Evolutionary conservation across 208 protist species (phyloP), one percentile per base, ranked within the genome.

Genomic region (Trypanosomatidae sp.): DNA sequence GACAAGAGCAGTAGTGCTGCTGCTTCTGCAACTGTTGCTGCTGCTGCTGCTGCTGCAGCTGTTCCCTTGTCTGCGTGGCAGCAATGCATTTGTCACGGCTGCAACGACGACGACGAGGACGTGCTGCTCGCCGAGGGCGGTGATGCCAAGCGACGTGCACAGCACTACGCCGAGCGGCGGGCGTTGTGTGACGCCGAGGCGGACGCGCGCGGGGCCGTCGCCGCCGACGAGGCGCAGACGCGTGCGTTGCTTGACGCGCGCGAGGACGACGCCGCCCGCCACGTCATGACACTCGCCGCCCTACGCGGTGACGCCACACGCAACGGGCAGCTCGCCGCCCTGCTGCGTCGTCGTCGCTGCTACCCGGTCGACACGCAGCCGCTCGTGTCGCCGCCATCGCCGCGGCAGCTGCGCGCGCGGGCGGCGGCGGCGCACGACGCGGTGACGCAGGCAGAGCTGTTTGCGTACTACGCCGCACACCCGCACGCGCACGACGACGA

Each of bases 301-400:
- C 48, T 57, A n/a, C 18, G 43, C 18, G 54, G 54, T 13, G 35
- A 61, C 30, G 33, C 53, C 22, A 37, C 26, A 15, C 4, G 4
- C 25, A 53, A 53, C 15, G 46, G 47, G 10, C 22, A 40, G 15
- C 38, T 48, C 5, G 32, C 35, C 6, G 10, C 25, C 3, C 20
- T 61, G 6, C 13, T 61, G 5, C 47, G 46, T 21, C 6, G 24
- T 6, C 23, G 30, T 23, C 27, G 28, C 13, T 15, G 15, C 5
- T 67, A 63, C 33, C 57, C 61, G 1, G 23, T 62, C 22, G 67
- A 76, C 33, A 71, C 67, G 26, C 33, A 45, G 37, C 67, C 67
- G 22, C 57, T 76, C 22, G 33, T 26, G 23, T 0, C n/a, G n/a
- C n/a, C n/a, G n/a, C n/a, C n/a, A n/a, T n/a, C n/a, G n/a, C n/a